Conservation (phyloP, 352 stramenopile genomes). For the Phytophthora megakarya region DNA sequence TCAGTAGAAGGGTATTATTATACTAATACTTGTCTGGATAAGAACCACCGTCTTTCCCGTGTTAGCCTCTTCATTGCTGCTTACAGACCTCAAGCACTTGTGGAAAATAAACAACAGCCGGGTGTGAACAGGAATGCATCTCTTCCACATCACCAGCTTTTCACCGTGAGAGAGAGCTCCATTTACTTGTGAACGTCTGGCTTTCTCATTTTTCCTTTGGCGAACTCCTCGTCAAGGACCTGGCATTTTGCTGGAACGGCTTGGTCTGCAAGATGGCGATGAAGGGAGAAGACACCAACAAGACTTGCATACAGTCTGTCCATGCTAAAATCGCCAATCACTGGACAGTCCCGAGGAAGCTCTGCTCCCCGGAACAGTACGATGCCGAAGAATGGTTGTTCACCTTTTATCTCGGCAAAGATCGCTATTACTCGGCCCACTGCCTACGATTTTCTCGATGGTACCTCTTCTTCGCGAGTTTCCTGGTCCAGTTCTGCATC, state of each 20-base stretch:
- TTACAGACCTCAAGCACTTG: slow-evolving; percentile 6
- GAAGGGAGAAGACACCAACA: slow-evolving; percentile 16
- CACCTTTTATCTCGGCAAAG: slow-evolving; percentile 62
- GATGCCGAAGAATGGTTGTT: slow-evolving; percentile 68
- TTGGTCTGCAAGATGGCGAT: slow-evolving; percentile 6
- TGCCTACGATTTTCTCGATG: slow-evolving; percentile 60
- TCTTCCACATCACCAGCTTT: slow-evolving; percentile 18
- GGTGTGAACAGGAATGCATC: neutral
- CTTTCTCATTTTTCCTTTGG: slow-evolving; percentile 21
- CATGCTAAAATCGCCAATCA: slow-evolving; percentile 39
- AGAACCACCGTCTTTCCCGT: slow-evolving; percentile 18
- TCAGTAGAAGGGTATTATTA: no score
- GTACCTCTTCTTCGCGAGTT: slow-evolving; percentile 68
- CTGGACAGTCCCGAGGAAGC: slow-evolving; percentile 57
- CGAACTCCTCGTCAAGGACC: neutral
- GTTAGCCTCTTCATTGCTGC: slow-evolving; percentile 3
- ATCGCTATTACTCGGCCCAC: slow-evolving; percentile 48
- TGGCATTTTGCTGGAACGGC: slow-evolving; percentile 3
- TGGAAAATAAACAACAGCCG: slow-evolving; percentile 7
- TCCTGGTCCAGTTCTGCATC: slow-evolving; percentile 74
- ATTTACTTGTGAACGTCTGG: neutral
- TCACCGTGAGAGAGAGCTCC: neutral
- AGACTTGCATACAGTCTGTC: slow-evolving; percentile 15
- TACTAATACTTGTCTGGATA: neutral
- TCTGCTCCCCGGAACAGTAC: slow-evolving; percentile 56